phyloP scores from a whole-genome alignment of 768 basidiomycete genomes.

The Phlegmacium glaucopus region DNA sequence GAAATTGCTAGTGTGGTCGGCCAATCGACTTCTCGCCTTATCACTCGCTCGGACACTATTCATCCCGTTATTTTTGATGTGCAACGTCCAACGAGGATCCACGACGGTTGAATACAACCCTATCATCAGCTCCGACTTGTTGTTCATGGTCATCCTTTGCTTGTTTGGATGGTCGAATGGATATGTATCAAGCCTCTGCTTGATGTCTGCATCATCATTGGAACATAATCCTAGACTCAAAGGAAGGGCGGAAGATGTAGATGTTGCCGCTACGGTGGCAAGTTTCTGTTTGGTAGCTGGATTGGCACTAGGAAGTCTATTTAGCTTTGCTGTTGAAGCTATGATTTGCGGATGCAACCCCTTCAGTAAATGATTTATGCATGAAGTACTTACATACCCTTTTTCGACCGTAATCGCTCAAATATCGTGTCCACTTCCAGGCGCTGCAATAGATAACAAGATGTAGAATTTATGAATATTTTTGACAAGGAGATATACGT shows the following conservation, averaged over 20 bases:
- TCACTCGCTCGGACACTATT: slow-evolving; percentile 75
- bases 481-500: background rate
- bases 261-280: slow-evolving; percentile 78
- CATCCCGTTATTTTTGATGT: slow-evolving; percentile 84
- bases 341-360: slow-evolving; percentile 73
- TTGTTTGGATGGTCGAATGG: slow-evolving; percentile 80
- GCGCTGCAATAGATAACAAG: no score
- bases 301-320: slow-evolving; percentile 68
- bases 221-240: slow-evolving; percentile 74
- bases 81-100: slow-evolving; percentile 66
- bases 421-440: no score
- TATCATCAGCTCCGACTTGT: slow-evolving; percentile 70
- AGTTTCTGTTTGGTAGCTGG: slow-evolving; percentile 79
- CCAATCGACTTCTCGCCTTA: slow-evolving; percentile 54
- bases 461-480: background rate
- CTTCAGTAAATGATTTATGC: slow-evolving; percentile 33
- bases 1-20: slow-evolving; percentile 64
- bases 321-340: slow-evolving; percentile 76
- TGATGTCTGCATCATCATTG: slow-evolving; percentile 81
- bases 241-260: slow-evolving; percentile 73
- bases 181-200: slow-evolving; percentile 70
- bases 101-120: slow-evolving; percentile 31
- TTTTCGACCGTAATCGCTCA: background rate
- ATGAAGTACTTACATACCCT: background rate
- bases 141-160: slow-evolving; percentile 73